Base-by-base conservation (phyloP, 108 stramenopile species). In the Stephanodiscus triporus region DNA sequence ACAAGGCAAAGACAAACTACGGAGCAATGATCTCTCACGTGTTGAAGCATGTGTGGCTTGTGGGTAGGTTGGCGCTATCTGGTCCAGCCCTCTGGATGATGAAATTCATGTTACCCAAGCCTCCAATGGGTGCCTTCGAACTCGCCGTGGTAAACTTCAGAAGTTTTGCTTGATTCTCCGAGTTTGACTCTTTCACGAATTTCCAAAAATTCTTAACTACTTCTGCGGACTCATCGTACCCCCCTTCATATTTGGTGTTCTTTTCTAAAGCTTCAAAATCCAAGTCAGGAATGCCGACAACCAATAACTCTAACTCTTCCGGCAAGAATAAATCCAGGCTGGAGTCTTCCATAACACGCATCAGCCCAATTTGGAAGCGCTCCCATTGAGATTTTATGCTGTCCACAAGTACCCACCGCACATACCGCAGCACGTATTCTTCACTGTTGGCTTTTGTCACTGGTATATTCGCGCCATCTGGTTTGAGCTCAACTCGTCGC, bases 21-120 rank as follows among this genome's bases (percentile, higher is more conserved):
- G 14, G 11, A 20, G 36, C 6, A 62, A 10, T 23, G 40, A 29
- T 63, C 85, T 85, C 68, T 89, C 82, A 77, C 51, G 90, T 90
- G 70, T 97, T 97, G 86, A 98, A 98, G 70, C 97, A 98, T 16
- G 97, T 98, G 69, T 95, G 95, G 11, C 94, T 72, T 17, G 97
- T 96, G 0, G 97, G 97, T 16, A 98, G 73, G 36, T 90, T 84
- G 48, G 76, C 68, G 56, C 91, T 88, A 59, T 98, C 97, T 10
- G 94, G 88, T 36, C 96, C 97, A 9, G 94, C 93, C 30, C 94
- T 76, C 79, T 98, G 97, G 51, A 97, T 86, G 40, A 86, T 93
- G 73, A 97, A 97, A 19, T 74, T 42, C 65, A 98, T 75, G 50
- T 87, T 78, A 6, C 89, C 89, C n/a, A 97, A 80, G 23, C 97